Base-by-base conservation (phyloP, 192 early-diverging fungal genomes). In the Dissophora ornata region DNA sequence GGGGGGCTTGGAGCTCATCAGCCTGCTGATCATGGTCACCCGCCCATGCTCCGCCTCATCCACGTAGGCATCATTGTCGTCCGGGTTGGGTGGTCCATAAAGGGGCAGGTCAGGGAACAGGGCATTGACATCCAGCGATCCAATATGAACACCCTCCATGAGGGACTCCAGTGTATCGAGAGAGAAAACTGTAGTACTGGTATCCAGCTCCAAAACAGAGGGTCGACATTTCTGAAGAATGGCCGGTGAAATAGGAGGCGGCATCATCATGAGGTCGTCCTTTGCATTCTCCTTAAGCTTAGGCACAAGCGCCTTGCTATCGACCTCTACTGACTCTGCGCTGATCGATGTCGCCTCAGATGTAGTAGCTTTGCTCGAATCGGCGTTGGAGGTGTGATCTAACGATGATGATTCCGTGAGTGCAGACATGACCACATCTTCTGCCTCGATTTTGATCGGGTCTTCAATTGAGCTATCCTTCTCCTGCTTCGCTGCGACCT, bases 21-120 rank as follows among this genome's bases (percentile, higher is more conserved):
- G 34, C 15, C 57, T 42, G 21, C 73, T 77, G 26, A 77, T 77
- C 73, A 77, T 77, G 1, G 73, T 77, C 7, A 93, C 82, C 15
- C 74, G 64, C 25, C 84, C 79, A 38, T 85, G 74, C 42, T 91
- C 86, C 9, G 80, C 64, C 46, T 89, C 85, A 29, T 87, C 85
- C 40, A 85, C 55, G 61, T 87, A 90, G 19, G 82, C 42, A 46
- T 88, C 85, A 32, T 81, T 79, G 21, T 82, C 81, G 11, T 85
- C 80, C 10, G 86, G 82, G 21, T 79, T 73, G 28, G 87, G 87
- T 40, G 88, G 85, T 32, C 66, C 80, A 61, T 88, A 88, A 10
- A 79, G 26, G 13, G 83, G 77, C 1, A 83, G 46, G 24, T 88
- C 86, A 1, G 82, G 74, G 48, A 88, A 86, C 15, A 86, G 58